A percentile compares a stretch with the other conserved stretches of the same genome.
These are phyloP conservation scores for Tinospora cordifolia DNA, from an alignment of 164 flowering plant species.

Conservation along the genomic window DNA sequence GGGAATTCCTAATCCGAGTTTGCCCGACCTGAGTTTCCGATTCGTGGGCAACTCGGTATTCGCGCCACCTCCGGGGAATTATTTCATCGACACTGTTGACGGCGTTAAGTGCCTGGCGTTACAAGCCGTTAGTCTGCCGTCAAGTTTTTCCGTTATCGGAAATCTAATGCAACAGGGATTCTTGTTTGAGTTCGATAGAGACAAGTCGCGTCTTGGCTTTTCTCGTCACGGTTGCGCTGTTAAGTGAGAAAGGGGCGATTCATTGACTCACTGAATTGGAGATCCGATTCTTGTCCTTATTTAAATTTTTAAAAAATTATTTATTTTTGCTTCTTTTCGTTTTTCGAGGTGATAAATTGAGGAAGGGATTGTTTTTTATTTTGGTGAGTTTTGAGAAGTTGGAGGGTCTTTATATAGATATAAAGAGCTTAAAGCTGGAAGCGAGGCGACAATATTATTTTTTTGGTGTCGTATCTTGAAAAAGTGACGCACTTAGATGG, in stretches of 20 bases:
- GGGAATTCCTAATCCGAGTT: slow-evolving; percentile 17
- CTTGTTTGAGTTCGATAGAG: slow-evolving; percentile 59
- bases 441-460: not conserved
- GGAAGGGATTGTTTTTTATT: not conserved
- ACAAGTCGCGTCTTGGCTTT: slow-evolving; percentile 54
- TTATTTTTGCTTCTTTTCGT: not conserved
- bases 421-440: too few species aligned
- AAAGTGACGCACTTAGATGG: too few species aligned
- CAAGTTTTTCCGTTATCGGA: slow-evolving; percentile 58
- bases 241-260: slow-evolving; percentile 5
- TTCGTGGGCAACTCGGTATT: slow-evolving; percentile 47
- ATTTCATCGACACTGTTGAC: slow-evolving; percentile 48
- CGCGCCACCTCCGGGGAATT: slow-evolving; percentile 53
- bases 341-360: not conserved
- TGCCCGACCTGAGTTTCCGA: slow-evolving; percentile 50
- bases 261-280: not conserved
- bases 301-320: not conserved
- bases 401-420: not conserved
- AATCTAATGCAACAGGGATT: slow-evolving; percentile 86
- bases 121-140: slow-evolving; percentile 31
- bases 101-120: slow-evolving; percentile 61
- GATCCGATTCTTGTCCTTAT: not conserved
- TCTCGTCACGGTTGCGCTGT: slow-evolving; percentile 51
- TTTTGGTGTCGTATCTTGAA: not conserved
- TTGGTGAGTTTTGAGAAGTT: not conserved